Percentiles rank a stretch among this genome's conserved stretches.
phyloP scores from a whole-genome alignment of 2,329 filamentous ascomycete genomes.

The Penicillium sp. region DNA sequence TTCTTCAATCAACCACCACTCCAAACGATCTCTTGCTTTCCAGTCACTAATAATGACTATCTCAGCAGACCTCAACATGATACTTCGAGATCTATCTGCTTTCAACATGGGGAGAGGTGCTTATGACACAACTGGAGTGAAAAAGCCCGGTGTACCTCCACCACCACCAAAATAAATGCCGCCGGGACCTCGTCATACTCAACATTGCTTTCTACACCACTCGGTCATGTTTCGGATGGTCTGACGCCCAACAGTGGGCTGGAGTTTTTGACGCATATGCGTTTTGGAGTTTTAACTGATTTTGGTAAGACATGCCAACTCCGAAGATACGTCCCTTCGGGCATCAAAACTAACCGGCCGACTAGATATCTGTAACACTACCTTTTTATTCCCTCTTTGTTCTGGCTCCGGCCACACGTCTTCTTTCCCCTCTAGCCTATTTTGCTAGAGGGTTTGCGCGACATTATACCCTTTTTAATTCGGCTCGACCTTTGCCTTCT shows the following conservation, averaged over 20 bases:
- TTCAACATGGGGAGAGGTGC: constrained; percentile 51
- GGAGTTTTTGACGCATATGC: constrained; percentile 28
- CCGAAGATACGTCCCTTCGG: constrained; percentile 19
- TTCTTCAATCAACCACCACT: constrained; percentile 3
- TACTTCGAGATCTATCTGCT: constrained; percentile 40
- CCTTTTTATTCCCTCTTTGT: constrained; percentile 11
- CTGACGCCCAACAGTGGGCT: constrained; percentile 25
- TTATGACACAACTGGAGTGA: constrained; percentile 52
- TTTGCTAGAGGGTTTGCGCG: constrained; percentile 21
- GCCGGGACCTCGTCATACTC: constrained; percentile 19
- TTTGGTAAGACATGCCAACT: constrained; percentile 26
- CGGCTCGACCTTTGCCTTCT: constrained; percentile 15
- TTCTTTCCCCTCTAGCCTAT: constrained; percentile 16
- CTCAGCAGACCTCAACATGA: constrained; percentile 39
- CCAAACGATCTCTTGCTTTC: not conserved
- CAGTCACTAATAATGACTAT: constrained; percentile 31
- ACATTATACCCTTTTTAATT: constrained; percentile 32
- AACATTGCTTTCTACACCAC: constrained; percentile 23
- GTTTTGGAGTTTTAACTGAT: constrained; percentile 25
- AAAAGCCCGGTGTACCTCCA: constrained; percentile 46
- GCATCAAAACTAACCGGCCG: constrained; percentile 22
- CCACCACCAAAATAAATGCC: constrained; percentile 40
- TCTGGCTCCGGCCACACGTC: constrained; percentile 17
- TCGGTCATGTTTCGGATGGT: constrained; percentile 16
- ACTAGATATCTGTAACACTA: constrained; percentile 34